Base-by-base conservation (phyloP, 2,329 filamentous ascomycete species). In the Colletotrichum sidae region DNA sequence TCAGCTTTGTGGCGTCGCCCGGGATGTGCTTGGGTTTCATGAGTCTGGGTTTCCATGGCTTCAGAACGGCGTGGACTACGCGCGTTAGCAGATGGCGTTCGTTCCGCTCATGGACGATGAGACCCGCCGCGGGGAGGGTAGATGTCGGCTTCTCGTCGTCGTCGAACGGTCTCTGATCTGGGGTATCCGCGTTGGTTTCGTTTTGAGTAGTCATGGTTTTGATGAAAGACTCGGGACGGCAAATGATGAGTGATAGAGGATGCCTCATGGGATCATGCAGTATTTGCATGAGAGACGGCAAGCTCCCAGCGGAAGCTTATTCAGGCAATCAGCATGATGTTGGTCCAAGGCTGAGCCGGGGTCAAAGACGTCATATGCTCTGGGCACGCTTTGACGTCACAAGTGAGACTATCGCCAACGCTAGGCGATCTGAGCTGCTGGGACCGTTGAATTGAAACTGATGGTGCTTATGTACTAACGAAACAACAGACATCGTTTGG, bases 311-410 rank as follows among this genome's bases (percentile, higher is more conserved):
- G 25, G 25, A 25, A 25, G 25, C 1, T 25, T 25, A 1, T 25
- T 25, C 25, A 25, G 4, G 25, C 4, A 25, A 25, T 25, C 25
- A 25, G 25, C 25, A 25, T 25, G 25, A 25, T 54, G 9, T 42
- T 8, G 2, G 8, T 15, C 10, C 15, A 13, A 44, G 13, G 39
- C 39, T 44, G 42, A n/a, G 25, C 38, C 8, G 6, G 8, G 12
- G 13, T 42, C 52, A 13, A 38, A 39, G 41, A 55, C 53, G 53
- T 55, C 53, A 55, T 55, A 35, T 12, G 53, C 53, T 38, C 41
- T 55, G 13, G 53, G 41, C 25, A 5, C 53, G 33, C 33, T 1
- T 55, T 45, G 53, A 55, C 53, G 41, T 55, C 39, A 55, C 38
- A 7, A 3, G 8, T 1, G 13, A 55, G 38, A 55, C 2, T 10